A percentile compares a stretch with the other conserved stretches of the same genome.
Evolutionary conservation across 257 asterid genomes (phyloP).

Genomic region (Solanum arcanum): DNA sequence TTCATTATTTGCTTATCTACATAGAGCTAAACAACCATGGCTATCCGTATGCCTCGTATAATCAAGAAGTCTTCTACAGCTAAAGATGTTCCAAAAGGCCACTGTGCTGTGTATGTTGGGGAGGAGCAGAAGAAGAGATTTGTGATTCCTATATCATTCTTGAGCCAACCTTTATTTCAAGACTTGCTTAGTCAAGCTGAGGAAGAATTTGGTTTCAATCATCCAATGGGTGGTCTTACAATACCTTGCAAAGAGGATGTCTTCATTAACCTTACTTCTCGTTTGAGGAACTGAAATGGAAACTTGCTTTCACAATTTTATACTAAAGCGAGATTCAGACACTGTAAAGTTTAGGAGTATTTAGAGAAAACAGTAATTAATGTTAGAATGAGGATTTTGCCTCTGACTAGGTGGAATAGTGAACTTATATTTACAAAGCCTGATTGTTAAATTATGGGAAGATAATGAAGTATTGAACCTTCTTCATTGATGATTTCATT

Average conservation of each 20-base stretch:
- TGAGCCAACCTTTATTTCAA: slow-evolving; percentile 37
- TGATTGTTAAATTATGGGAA: background rate
- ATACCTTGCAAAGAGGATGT: slow-evolving; percentile 33
- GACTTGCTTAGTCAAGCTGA: slow-evolving; percentile 29
- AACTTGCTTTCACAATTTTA: background rate
- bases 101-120: slow-evolving; percentile 48
- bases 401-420: background rate
- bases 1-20: background rate
- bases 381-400: background rate
- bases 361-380: background rate
- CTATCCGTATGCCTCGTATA: background rate
- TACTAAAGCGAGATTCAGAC: background rate
- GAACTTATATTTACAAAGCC: background rate
- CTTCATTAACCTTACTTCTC: slow-evolving; percentile 21
- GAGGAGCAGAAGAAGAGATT: slow-evolving; percentile 22
- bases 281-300: background rate
- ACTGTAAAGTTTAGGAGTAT: background rate
- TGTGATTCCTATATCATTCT: slow-evolving; percentile 18
- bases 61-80: background rate
- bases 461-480: background rate
- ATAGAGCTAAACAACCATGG: background rate
- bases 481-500: background rate
- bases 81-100: slow-evolving; percentile 45
- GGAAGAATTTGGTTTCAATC: slow-evolving; percentile 26
- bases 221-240: slow-evolving; percentile 55